Base-by-base conservation (phyloP, 257 asterid genomes). In the Solanum pennellii region DNA sequence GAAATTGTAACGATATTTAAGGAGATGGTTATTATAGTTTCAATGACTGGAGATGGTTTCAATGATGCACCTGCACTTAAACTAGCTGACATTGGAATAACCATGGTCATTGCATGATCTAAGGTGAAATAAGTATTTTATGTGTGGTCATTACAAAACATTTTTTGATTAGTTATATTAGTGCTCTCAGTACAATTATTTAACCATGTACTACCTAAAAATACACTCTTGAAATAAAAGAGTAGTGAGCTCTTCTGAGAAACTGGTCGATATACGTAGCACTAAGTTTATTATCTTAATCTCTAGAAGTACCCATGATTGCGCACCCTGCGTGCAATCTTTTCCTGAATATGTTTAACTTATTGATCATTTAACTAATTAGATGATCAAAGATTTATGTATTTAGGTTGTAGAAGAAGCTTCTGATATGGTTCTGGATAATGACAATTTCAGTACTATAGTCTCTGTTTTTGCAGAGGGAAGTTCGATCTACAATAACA, bases 21-120 rank as follows among this genome's bases (percentile, higher is more conserved):
- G 91, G 98, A 93, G 44, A 91, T 91, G 92, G 98, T 94, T 6
- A 98, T 94, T 88, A 86, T 96, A 47, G 99, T 96, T 89, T 98
- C 99, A 16, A 96, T 96, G 98, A 96, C 98, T 47, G 99, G 99
- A 42, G 98, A 96, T 88, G 99, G 98, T 23, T 98, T 96, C 52
- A 96, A 95, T 88, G 99, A 96, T 92, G 99, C 98, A 68, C 99
- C 98, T 60, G 98, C 99, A 5, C 87, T 96, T 20, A 95, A 95
- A 91, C 96, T 94, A 39, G 98, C 99, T 79, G 98, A 95, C 89
- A 93, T 96, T 87, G 99, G 99, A 65, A 95, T 96, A 69, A 96
- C 99, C 42, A 96, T 96, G 99, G 99, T 98, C 59, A 92, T 96
- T 52, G 87, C 98, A 29, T 98, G 98, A 65, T 94, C 98, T 52